These are phyloP conservation scores for Beta vulgaris DNA, from an alignment of 148 eudicot species.

Conservation along the genomic window DNA sequence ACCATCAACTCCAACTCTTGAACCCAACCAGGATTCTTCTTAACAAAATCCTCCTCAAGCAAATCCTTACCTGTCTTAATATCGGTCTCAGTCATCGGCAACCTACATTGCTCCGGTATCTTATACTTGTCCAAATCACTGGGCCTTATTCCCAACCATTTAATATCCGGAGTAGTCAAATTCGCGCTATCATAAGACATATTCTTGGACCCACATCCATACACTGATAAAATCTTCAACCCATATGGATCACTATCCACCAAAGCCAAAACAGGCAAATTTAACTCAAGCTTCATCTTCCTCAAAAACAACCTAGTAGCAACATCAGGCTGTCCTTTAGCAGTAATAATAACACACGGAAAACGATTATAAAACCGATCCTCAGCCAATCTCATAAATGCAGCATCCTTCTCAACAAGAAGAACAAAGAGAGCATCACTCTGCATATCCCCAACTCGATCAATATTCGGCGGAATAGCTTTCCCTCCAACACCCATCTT, in stretches of 20 bases:
- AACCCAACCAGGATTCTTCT: constrained; percentile 97
- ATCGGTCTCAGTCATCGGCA: constrained; percentile 98
- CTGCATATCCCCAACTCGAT: constrained; percentile 75
- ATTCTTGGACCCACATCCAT: constrained; percentile 96
- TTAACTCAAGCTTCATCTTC: constrained; percentile 83
- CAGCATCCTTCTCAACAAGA: constrained; percentile 94
- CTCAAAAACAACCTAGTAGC: constrained; percentile 79
- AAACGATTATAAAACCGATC: constrained; percentile 88
- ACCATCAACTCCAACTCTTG: constrained; percentile 94
- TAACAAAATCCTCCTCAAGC: constrained; percentile 96
- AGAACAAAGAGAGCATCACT: constrained; percentile 84
- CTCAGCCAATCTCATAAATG: constrained; percentile 78
- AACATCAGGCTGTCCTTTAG: constrained; percentile 95
- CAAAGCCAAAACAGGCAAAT: constrained; percentile 80
- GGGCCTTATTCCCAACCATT: constrained; percentile 92
- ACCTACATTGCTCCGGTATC: constrained; percentile 91
- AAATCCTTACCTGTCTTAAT: constrained; percentile 93
- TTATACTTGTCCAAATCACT: constrained; percentile 95
- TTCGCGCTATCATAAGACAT: constrained; percentile 98
- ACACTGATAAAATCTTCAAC: constrained; percentile 84
- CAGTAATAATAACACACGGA: constrained; percentile 85
- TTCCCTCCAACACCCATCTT: constrained; percentile 95
- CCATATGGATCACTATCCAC: constrained; percentile 98
- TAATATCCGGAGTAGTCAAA: constrained; percentile 89
- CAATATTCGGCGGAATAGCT: constrained; percentile 91